Evolutionary conservation across 306 rosid species (phyloP).

Genomic region (Arachis stenosperma): DNA sequence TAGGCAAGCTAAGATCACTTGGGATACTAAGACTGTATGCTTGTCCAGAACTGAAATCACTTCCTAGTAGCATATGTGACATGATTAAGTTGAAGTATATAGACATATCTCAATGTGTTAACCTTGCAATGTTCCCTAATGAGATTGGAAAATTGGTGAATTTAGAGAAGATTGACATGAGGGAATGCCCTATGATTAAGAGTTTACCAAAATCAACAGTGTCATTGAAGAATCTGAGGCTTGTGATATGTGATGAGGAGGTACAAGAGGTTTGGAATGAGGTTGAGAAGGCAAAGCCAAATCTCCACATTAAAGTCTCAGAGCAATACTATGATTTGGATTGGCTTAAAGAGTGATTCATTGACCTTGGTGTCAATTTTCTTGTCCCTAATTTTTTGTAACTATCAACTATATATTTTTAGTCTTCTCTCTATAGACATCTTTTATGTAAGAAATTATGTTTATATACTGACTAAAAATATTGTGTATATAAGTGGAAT

Average conservation of each 20-base stretch:
- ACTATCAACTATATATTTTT: not conserved
- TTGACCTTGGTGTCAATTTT: not conserved
- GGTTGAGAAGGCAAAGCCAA: constrained; percentile 54
- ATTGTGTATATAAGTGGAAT: too few species aligned
- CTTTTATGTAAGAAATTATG: too few species aligned
- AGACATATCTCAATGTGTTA: constrained; percentile 78
- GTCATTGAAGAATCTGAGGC: constrained; percentile 53
- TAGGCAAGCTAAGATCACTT: constrained; percentile 54
- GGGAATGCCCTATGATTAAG: constrained; percentile 71
- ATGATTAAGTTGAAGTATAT: constrained; percentile 60
- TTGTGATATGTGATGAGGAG: constrained; percentile 85
- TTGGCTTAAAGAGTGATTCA: constrained; percentile 69
- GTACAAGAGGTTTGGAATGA: constrained; percentile 68
- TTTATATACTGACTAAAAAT: too few species aligned
- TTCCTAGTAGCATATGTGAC: constrained; percentile 61
- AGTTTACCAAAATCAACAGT: constrained; percentile 58
- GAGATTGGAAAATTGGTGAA: constrained; percentile 54
- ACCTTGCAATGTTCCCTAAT: constrained; percentile 60
- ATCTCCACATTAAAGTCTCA: constrained; percentile 63
- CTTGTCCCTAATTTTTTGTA: constrained; percentile 27
- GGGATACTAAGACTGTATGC: constrained; percentile 74
- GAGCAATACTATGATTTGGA: constrained; percentile 67
- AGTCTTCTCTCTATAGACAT: not conserved
- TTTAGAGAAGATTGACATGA: constrained; percentile 90
- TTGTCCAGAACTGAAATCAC: constrained; percentile 62